phyloP scores from a whole-genome alignment of 805 yeast genomes.

The Hagleromyces aurorensis region DNA sequence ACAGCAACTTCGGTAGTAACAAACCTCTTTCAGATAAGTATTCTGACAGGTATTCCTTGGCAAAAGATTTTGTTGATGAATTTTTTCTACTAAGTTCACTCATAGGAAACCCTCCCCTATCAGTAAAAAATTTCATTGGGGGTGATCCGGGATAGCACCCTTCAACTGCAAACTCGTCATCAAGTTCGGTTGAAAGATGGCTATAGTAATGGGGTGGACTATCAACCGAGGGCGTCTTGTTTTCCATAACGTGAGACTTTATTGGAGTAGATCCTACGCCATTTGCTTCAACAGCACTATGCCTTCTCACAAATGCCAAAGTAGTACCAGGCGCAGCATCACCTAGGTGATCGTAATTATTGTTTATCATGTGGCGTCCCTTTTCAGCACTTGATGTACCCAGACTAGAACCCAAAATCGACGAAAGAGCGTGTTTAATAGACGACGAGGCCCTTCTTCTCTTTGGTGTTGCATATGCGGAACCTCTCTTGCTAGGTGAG shows the following conservation, averaged over 20 bases:
- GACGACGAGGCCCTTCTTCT: constrained; percentile 16
- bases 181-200: no score
- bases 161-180: no score
- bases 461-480: no score
- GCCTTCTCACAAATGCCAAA: no score
- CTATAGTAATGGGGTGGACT: neutral
- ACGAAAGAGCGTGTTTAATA: constrained; percentile 14
- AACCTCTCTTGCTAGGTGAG: no score
- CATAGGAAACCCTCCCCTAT: neutral
- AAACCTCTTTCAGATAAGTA: constrained; percentile 26
- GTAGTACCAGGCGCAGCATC: no score
- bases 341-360: no score
- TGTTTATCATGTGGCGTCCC: no score
- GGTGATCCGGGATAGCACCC: neutral
- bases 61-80: constrained; percentile 5
- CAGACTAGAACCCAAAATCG: constrained; percentile 7
- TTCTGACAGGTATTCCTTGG: constrained; percentile 11
- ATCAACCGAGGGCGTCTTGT: constrained; percentile 3
- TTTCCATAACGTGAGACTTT: constrained; percentile 2
- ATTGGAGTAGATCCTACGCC: no score
- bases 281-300: no score
- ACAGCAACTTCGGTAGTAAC: constrained; percentile 13
- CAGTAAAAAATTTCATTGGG: neutral
- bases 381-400: neutral
- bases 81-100: neutral